phyloP scores from a whole-genome alignment of 2,329 filamentous ascomycete genomes.

The Penicillium sclerotigenum region DNA sequence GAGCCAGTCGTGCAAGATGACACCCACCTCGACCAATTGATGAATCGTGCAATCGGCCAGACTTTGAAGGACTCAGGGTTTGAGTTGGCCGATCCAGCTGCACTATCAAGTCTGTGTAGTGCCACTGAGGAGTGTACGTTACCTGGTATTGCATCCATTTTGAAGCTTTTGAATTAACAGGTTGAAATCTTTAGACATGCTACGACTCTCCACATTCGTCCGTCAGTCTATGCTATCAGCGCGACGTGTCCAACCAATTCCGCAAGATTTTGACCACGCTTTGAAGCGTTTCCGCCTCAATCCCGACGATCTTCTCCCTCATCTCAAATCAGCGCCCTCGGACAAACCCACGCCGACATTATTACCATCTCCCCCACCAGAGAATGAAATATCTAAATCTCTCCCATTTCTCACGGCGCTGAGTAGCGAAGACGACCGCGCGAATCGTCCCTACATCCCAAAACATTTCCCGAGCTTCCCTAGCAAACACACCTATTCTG shows the following conservation, averaged over 20 bases:
- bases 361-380: constrained; percentile 41
- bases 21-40: constrained; percentile 52
- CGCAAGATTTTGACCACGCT: constrained; percentile 57
- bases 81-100: constrained; percentile 53
- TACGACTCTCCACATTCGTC: constrained; percentile 52
- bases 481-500: constrained; percentile 62
- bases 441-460: constrained; percentile 54
- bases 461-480: constrained; percentile 61
- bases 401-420: constrained; percentile 52
- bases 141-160: background rate
- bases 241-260: constrained; percentile 55
- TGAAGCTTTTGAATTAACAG: constrained; percentile 16
- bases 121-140: constrained; percentile 59
- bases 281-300: constrained; percentile 32
- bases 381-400: constrained; percentile 36
- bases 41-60: constrained; percentile 55
- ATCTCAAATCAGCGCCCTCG: constrained; percentile 31
- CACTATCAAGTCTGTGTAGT: constrained; percentile 55
- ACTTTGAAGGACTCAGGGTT: constrained; percentile 54
- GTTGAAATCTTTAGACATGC: constrained; percentile 48
- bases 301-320: constrained; percentile 34
- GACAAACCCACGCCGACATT: constrained; percentile 26
- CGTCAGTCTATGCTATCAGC: constrained; percentile 57
- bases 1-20: constrained; percentile 50
- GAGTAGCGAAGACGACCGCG: constrained; percentile 47